Evolutionary conservation across 2,329 filamentous ascomycete genomes (phyloP), one percentile per base, ranked within the genome.

Genomic region (Cytospora chrysosperma): DNA sequence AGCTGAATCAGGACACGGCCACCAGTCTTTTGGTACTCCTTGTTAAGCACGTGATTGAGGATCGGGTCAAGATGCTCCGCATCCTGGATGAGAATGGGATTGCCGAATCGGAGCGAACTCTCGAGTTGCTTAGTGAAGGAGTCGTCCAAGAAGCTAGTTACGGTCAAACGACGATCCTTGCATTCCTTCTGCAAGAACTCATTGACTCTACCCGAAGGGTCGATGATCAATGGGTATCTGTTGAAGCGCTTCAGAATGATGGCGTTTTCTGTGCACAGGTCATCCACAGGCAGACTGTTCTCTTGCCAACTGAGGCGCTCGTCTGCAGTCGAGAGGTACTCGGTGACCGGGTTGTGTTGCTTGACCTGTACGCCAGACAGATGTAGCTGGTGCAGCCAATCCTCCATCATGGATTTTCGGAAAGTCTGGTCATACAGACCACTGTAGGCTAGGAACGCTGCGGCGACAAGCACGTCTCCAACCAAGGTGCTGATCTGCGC

Each of bases 171-270:
- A 63, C 94, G 88, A 59, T 97, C 93, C 74, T 94, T 94, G 82
- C 90, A 95, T 77, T 98, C 92, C 72, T 93, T 94, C 76, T 96
- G 91, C 72, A 99, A 76, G 81, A 98, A 99, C 71, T 99, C 95
- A 0, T 92, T 95, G 26, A 94, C 92, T 68, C 95, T 87, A 50
- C 95, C 95, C 17, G 95, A 98, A 1, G 96, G 96, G 76, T 99
- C 95, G 74, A 99, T 97, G 76, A 99, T 98, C 65, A 99, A 85
- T 52, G 96, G 95, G 75, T 99, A 99, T 68, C 95, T 87, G 80
- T 99, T 99, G 87, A 97, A 99, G 64, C 95, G 89, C 81, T 98
- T 93, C 66, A 99, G 85, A 69, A 99, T 90, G 72, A 99, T 97
- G 52, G 96, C 95, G 72, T 99, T 99, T 77, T 99, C 95, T 0